These are phyloP conservation scores for Nemania sp. DNA, from an alignment of 2,329 filamentous ascomycete species.

Conservation along the genomic window DNA sequence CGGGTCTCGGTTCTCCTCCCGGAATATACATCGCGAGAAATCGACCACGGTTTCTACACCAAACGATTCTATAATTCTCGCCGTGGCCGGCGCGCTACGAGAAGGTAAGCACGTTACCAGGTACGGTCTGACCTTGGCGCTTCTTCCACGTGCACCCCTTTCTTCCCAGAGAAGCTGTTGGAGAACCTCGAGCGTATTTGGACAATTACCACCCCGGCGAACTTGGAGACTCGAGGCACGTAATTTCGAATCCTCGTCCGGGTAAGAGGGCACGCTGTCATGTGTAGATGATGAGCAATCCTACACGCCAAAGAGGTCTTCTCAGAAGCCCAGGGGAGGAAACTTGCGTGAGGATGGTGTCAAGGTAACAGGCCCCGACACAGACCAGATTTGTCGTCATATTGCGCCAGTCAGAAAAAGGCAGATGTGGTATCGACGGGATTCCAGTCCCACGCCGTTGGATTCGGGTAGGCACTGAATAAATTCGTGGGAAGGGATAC, in stretches of 20 bases:
- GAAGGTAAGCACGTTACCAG: constrained; percentile 60
- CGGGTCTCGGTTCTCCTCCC: constrained; percentile 57
- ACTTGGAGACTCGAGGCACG: constrained; percentile 63
- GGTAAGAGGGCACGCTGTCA: constrained; percentile 66
- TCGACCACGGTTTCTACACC: constrained; percentile 48
- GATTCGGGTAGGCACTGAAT: constrained; percentile 4
- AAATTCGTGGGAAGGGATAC: constrained; percentile 1
- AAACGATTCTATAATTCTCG: constrained; percentile 60
- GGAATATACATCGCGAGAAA: constrained; percentile 63
- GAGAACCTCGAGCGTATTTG: constrained; percentile 73
- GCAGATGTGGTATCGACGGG: constrained; percentile 2
- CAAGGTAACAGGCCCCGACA: constrained; percentile 71
- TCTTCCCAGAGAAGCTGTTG: constrained; percentile 58
- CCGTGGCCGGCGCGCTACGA: constrained; percentile 53
- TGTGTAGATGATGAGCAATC: constrained; percentile 19
- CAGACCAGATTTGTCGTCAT: constrained; percentile 63
- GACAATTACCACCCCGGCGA: constrained; percentile 73
- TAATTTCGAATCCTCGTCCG: constrained; percentile 72
- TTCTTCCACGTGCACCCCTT: constrained; percentile 18
- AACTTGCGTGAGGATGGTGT: constrained; percentile 69
- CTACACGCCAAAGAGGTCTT: neutral
- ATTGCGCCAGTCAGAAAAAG: constrained; percentile 3
- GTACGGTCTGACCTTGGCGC: constrained; percentile 43
- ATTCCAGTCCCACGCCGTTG: constrained; percentile 15
- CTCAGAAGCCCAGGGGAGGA: neutral